Evolutionary conservation across 2,329 filamentous ascomycete genomes (phyloP), one percentile per base, ranked within the genome.

Genomic region (Pseudogymnoascus sp.): DNA sequence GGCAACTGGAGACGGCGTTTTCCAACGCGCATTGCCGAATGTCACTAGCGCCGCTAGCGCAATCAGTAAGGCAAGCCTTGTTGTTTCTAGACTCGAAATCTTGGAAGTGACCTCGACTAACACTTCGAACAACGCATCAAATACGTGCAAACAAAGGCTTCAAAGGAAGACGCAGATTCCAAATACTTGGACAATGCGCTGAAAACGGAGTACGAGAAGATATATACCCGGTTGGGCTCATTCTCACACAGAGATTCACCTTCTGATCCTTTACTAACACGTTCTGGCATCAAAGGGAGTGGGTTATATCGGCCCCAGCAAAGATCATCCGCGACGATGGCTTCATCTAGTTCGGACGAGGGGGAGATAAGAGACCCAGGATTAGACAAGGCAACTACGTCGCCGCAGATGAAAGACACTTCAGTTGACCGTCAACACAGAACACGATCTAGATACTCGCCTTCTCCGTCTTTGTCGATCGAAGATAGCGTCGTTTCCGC

Each of bases 371-470:
- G 88, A 76, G 90, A 93, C 78, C 84, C 84, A 78, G 82, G 83
- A 77, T 83, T 81, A 82, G 83, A 85, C 79, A 95, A 95, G 91
- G 90, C 91, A 95, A 90, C 89, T 90, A 88, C 88, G 87, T 87
- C 88, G 87, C 85, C 83, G 82, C 83, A 83, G 77, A 79, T 84
- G 83, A 85, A 87, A 84, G 84, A 86, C 88, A 87, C 80, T 85
- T 87, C 84, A 85, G 88, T 96, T 96, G 90, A 96, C 91, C 89
- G 88, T 85, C 86, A 82, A 83, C 84, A 89, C 89, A 96, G 91
- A 93, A 83, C 78, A 79, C 85, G 83, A 63, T 69, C 69, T 72
- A 70, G 69, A 65, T 70, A 69, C 60, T 72, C 74, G 43, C 69
- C 68, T 65, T 73, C 73, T 64, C 69, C 67, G 65, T 74, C 73